Evolutionary conservation across 805 yeast genomes (phyloP), one percentile per base, ranked within the genome.

Genomic region (Saturnispora serradocipensis): DNA sequence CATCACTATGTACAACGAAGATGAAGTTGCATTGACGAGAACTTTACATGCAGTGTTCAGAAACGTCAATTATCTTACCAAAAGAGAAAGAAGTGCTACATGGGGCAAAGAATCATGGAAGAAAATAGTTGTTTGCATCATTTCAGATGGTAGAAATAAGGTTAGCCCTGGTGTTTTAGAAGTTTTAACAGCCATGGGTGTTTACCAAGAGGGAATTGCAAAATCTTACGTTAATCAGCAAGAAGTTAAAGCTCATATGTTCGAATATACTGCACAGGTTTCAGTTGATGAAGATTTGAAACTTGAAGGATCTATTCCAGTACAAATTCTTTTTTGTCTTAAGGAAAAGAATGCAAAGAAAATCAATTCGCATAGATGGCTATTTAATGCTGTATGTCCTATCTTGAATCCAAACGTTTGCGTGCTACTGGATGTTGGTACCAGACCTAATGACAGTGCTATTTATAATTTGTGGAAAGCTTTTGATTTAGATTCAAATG

Each of bases 91-190:
- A 65, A 86, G 96, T 39, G 74, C 85, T 48, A 84, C 86, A 16
- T 93, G 99, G 99, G 98, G 99, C 4, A 82, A 83, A 58, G 95
- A 90, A 54, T 86, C 96, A 25, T 93, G 99, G 99, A 89, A 93
- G 64, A 93, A 91, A 68, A 84, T 93, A 20, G 97, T 91, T 50
- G 97, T 93, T 13, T 74, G 87, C 51, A 84, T 93, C 59, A 86
- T 93, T 22, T 81, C 96, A 46, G 99, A 93, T 70, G 99, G 99
- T 60, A 82, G 99, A 69, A 80, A 85, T 53, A 91, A 91, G 62
- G 84, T 93, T 45, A 76, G 81, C 59, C 86, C 86, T 24, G 86
- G 95, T 16, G 91, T 90, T 2, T 70, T 93, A 44, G 96, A 91
- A 67, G 78, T 87, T 45, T 73, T 93, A 53, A 89, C 97, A 1